phyloP scores from a whole-genome alignment of 495 filamentous ascomycete species.

The Penicillium simplicissimum region DNA sequence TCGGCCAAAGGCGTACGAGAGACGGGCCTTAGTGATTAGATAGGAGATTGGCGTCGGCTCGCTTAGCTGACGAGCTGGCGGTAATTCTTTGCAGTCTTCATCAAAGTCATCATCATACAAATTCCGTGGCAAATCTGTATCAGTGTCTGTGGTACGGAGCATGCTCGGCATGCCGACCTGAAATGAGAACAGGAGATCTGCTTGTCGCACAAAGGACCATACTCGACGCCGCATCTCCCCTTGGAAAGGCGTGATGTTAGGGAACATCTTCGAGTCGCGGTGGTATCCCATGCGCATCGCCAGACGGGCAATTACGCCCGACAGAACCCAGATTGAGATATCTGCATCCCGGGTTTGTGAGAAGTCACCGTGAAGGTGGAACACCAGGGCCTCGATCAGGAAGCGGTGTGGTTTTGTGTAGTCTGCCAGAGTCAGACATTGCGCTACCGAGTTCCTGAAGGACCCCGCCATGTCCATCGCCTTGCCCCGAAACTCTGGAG shows the following conservation, averaged over 20 bases:
- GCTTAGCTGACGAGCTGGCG: slow-evolving; percentile 67
- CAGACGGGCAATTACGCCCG: slow-evolving; percentile 76
- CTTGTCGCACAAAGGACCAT: slow-evolving; percentile 80
- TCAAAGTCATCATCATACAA: slow-evolving; percentile 93
- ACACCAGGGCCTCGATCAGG: slow-evolving; percentile 85
- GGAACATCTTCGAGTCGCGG: slow-evolving; percentile 81
- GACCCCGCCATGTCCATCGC: slow-evolving; percentile 74
- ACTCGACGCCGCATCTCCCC: slow-evolving; percentile 89
- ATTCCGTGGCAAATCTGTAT: slow-evolving; percentile 84
- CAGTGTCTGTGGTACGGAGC: slow-evolving; percentile 78
- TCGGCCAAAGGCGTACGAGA: slow-evolving; percentile 62
- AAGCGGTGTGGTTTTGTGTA: slow-evolving; percentile 84
- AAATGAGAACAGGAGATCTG: slow-evolving; percentile 87
- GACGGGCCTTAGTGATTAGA: slow-evolving; percentile 76
- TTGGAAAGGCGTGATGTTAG: slow-evolving; percentile 80
- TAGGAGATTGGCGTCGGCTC: slow-evolving; percentile 88
- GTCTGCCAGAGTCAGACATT: slow-evolving; percentile 84
- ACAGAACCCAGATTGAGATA: slow-evolving; percentile 76
- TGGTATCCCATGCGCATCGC: slow-evolving; percentile 97
- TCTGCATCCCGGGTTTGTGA: slow-evolving; percentile 78
- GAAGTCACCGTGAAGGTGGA: slow-evolving; percentile 83
- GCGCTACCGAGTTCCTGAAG: slow-evolving; percentile 79
- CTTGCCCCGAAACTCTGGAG: slow-evolving; percentile 73
- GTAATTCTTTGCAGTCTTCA: slow-evolving; percentile 72
- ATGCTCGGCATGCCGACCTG: slow-evolving; percentile 89